Percentiles rank a stretch among this genome's conserved stretches.
These are phyloP conservation scores for Cladosporium oxysporum DNA, from an alignment of 2,329 filamentous ascomycete species.

Conservation along the genomic window DNA sequence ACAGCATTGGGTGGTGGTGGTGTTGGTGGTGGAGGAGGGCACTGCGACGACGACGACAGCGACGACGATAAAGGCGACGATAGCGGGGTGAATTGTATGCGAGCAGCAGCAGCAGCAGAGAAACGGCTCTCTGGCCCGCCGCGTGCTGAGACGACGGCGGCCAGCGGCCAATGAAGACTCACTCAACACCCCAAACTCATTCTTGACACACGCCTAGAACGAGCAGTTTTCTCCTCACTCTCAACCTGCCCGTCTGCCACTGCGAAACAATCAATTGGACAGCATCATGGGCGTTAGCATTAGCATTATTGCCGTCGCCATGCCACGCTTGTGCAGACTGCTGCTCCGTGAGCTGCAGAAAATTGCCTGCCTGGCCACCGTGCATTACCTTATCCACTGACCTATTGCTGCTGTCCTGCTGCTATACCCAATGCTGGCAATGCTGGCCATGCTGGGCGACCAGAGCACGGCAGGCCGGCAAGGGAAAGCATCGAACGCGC, in stretches of 20 bases:
- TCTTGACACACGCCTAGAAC: not conserved
- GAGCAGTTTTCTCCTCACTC: not conserved
- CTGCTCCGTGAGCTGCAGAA: slow-evolving; percentile 9
- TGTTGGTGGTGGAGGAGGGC: not conserved
- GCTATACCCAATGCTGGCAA: not conserved
- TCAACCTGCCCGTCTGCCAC: not conserved
- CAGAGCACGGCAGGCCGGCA: not conserved
- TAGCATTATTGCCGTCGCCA: not conserved
- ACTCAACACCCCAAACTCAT: not conserved
- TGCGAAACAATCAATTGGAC: not conserved
- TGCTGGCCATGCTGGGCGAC: not conserved
- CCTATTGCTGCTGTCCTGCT: not conserved
- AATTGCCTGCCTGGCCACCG: slow-evolving; percentile 3
- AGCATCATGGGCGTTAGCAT: too few relatives aligned
- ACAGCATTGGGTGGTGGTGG: slow-evolving; percentile 13
- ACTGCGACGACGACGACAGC: not conserved
- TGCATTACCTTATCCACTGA: not conserved
- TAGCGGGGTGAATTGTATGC: not conserved
- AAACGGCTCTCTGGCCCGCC: not conserved
- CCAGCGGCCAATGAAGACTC: not conserved
- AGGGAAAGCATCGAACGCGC: not conserved
- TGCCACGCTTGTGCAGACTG: slow-evolving; percentile 11
- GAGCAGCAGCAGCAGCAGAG: not conserved
- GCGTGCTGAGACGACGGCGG: not conserved
- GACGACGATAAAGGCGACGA: not conserved